These are phyloP conservation scores for Cnidoscolus chayamansa DNA, from an alignment of 441 rosid species.

Conservation along the genomic window DNA sequence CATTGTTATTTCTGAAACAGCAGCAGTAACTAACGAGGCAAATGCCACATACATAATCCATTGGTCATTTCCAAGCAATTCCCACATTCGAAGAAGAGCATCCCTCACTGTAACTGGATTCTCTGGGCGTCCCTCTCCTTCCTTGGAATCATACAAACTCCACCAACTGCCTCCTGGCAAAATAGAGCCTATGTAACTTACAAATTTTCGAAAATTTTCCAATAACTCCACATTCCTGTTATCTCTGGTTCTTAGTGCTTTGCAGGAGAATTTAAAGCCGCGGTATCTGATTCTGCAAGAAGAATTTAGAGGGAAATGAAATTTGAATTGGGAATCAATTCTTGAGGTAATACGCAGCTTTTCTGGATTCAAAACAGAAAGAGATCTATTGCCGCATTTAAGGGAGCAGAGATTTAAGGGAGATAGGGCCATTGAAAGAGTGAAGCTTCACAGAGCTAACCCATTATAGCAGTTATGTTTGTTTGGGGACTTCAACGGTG, in stretches of 20 bases:
- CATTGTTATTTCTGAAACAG: conserved; percentile 51
- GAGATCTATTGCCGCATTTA: background rate
- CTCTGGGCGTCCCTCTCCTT: conserved; percentile 12
- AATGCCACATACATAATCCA: conserved; percentile 40
- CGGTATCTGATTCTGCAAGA: conserved; percentile 12
- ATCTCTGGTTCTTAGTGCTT: background rate
- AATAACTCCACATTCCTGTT: background rate
- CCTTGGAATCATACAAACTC: conserved; percentile 27
- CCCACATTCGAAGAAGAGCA: conserved; percentile 38
- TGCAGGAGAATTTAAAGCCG: conserved; percentile 9
- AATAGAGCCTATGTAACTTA: conserved; percentile 8
- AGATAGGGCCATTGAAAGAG: conserved; percentile 23
- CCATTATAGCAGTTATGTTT: background rate
- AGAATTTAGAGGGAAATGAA: conserved; percentile 3
- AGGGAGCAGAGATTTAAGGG: conserved; percentile 6
- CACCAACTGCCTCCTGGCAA: conserved; percentile 36
- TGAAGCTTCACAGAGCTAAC: background rate
- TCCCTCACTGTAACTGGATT: conserved; percentile 27
- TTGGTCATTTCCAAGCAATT: conserved; percentile 36
- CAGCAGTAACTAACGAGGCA: conserved; percentile 40
- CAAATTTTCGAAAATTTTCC: conserved; percentile 1
- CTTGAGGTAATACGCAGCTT: background rate
- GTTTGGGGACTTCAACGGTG: background rate
- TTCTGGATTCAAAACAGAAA: background rate
- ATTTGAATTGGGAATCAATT: background rate